Base-by-base conservation (phyloP, 345 rosid species). In the Bruguiera sexangula region DNA sequence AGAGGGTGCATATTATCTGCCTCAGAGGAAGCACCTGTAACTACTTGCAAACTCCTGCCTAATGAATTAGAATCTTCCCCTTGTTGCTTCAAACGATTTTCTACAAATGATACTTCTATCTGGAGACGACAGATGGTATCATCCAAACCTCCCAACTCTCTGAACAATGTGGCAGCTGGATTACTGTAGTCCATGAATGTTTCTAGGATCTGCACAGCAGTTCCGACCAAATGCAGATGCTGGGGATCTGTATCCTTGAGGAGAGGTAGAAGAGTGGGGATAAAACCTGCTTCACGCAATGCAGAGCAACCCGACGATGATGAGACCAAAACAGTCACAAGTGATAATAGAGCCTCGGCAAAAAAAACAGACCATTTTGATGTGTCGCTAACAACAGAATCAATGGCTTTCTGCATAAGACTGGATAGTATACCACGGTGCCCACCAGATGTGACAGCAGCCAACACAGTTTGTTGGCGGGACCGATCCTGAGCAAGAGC, bases 81-180 rank as follows among this genome's bases (percentile, higher is more conserved):
- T 68, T 73, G 88, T 61, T 78, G 88, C 77, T 82, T 83, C 22
- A 78, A 77, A 81, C 86, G 69, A 64, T 76, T 79, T 77, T 89
- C 96, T 9, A 89, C 79, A 75, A 69, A 76, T 65, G 93, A 87
- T 54, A 89, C 93, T 80, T 94, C 98, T 67, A 82, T 79, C 81
- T 88, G 88, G 75, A 94, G 73, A 67, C 98, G 95, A 66, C 79
- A 82, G 56, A 94, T 89, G 51, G 96, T 87, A 76, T 91, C 96
- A 85, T 94, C 98, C 77, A 91, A 80, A 76, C 96, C 98, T 74
- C 98, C 97, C 86, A 91, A 81, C 73, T 91, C 98, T 82, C 98
- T 85, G 81, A 91, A 94, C 78, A 94, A 80, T 67, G 91, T 84
- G 76, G 95, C 95, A 67, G 97, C 96, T 62, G 96, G 97, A 78